Conservation (phyloP, 2,329 filamentous ascomycete species). For the Phyllosticta paracitricarpa region DNA sequence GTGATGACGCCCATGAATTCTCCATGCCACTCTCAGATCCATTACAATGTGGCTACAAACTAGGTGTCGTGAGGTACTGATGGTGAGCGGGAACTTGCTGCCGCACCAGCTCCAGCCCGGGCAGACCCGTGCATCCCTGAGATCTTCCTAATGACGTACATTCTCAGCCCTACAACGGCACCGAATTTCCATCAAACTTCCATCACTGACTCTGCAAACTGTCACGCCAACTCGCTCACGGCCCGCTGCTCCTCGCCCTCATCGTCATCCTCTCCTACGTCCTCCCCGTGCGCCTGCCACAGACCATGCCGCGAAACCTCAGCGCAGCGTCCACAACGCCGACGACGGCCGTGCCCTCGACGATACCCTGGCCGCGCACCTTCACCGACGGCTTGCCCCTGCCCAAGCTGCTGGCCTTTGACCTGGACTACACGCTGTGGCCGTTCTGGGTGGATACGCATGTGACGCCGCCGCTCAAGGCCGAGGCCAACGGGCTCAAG, state of each 20-base stretch:
- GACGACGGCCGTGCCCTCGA: slow-evolving; percentile 26
- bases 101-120: background rate
- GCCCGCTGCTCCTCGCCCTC: background rate
- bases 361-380: slow-evolving; percentile 38
- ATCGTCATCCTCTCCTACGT: background rate
- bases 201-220: background rate
- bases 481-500: slow-evolving; percentile 29
- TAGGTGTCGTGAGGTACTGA: background rate
- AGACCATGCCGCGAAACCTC: slow-evolving; percentile 22
- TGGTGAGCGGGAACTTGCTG: background rate
- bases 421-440: slow-evolving; percentile 98
- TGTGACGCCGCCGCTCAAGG: slow-evolving; percentile 62
- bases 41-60: too few relatives aligned
- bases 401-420: slow-evolving; percentile 79
- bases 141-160: slow-evolving; percentile 5
- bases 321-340: slow-evolving; percentile 16
- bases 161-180: slow-evolving; percentile 5
- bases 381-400: slow-evolving; percentile 61
- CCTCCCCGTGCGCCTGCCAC: background rate
- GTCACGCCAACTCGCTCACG: background rate
- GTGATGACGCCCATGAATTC: too few relatives aligned
- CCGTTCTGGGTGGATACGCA: slow-evolving; percentile 97
- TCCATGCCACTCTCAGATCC: too few relatives aligned
- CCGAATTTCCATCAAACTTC: background rate
- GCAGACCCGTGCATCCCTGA: background rate